Evolutionary conservation across 495 filamentous ascomycete species (phyloP).

Genomic region (Neurospora sp.): DNA sequence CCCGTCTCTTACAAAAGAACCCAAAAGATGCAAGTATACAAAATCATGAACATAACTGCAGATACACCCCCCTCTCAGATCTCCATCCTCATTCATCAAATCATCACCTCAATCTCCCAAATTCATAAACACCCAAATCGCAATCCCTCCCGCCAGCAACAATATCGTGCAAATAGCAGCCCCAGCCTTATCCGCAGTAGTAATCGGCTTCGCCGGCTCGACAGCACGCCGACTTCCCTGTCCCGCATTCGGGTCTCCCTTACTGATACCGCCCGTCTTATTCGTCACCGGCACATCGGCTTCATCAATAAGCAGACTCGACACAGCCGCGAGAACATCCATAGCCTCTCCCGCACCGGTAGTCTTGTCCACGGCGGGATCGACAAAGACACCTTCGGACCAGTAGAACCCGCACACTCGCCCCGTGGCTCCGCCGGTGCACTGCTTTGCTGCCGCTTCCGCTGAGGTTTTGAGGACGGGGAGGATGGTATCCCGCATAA

Average conservation of each 20-base stretch:
- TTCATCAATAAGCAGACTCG: conserved; percentile 35
- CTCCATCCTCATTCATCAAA: background rate
- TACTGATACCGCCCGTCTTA: conserved; percentile 15
- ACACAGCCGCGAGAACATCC: conserved; percentile 54
- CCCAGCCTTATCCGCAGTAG: conserved; percentile 15
- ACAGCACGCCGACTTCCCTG: background rate
- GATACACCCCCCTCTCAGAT: background rate
- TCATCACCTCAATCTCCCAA: conserved; percentile 13
- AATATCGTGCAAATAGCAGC: conserved; percentile 21
- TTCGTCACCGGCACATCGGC: conserved; percentile 16
- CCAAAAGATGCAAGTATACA: background rate
- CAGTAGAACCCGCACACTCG: conserved; percentile 49
- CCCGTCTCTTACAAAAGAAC: background rate
- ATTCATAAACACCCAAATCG: conserved; percentile 21
- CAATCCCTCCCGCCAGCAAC: conserved; percentile 10
- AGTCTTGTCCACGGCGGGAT: conserved; percentile 53
- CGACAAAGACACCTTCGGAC: conserved; percentile 45
- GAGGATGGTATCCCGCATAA: conserved; percentile 48
- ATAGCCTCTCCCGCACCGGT: conserved; percentile 58
- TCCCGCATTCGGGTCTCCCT: conserved; percentile 15
- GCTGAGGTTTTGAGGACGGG: conserved; percentile 52
- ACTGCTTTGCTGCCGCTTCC: conserved; percentile 54
- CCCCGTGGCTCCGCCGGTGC: conserved; percentile 47
- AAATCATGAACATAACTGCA: background rate
- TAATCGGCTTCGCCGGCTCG: conserved; percentile 11